These are phyloP conservation scores for Apiospora rasikravindrae DNA, from an alignment of 2,329 filamentous ascomycete species.

Conservation along the genomic window DNA sequence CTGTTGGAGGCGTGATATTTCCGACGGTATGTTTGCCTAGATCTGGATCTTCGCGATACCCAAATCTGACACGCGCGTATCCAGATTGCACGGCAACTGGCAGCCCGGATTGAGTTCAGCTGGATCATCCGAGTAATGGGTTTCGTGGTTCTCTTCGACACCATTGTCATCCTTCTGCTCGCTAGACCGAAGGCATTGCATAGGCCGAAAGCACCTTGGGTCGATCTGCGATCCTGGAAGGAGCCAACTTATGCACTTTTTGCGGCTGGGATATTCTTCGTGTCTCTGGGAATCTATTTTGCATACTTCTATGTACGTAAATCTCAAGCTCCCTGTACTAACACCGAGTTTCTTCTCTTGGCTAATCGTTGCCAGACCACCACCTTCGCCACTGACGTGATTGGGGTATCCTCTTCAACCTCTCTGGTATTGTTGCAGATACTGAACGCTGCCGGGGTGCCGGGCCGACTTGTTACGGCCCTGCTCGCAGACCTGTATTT, in stretches of 20 bases:
- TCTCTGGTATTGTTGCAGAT: conserved; percentile 53
- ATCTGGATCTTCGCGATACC: too few species aligned
- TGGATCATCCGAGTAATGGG: conserved; percentile 22
- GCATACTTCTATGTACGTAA: conserved; percentile 30
- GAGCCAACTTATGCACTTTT: conserved; percentile 52
- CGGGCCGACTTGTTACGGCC: conserved; percentile 54
- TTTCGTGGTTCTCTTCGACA: conserved; percentile 34
- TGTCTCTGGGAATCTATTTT: conserved; percentile 31
- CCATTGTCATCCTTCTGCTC: conserved; percentile 43
- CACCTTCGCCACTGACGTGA: too few species aligned
- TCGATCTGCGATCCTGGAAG: conserved; percentile 50
- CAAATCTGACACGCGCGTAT: too few species aligned
- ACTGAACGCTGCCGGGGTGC: conserved; percentile 56
- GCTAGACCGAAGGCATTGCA: conserved; percentile 44
- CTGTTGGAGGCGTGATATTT: conserved; percentile 29
- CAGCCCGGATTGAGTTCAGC: background rate
- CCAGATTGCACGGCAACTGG: conserved; percentile 27
- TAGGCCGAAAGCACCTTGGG: conserved; percentile 45
- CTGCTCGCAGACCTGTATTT: conserved; percentile 47
- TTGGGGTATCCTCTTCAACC: background rate
- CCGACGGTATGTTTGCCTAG: background rate
- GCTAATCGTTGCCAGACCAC: too few species aligned
- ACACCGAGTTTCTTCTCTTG: too few species aligned
- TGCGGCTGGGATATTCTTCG: conserved; percentile 45
- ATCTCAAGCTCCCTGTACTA: too few species aligned